Conservation (phyloP, 768 basidiomycete species). For the Suillus lakei region DNA sequence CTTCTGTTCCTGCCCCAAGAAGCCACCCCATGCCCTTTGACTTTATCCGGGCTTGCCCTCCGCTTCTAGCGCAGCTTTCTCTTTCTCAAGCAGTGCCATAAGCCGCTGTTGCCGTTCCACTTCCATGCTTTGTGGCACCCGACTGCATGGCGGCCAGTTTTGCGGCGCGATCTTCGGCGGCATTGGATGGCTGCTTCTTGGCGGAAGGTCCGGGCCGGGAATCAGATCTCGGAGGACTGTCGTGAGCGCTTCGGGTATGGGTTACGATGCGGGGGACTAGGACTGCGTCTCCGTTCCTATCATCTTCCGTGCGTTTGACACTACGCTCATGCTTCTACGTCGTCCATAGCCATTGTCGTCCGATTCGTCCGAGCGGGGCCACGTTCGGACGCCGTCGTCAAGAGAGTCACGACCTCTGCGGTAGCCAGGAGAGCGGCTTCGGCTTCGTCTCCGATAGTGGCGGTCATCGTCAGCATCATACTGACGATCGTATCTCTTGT, state of each 20-base stretch:
- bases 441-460: slow-evolving; percentile 29
- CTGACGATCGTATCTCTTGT: slow-evolving; percentile 27
- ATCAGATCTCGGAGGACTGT: slow-evolving; percentile 39
- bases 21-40: slow-evolving; percentile 80
- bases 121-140: slow-evolving; percentile 69
- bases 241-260: slow-evolving; percentile 54
- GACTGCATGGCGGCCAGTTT: slow-evolving; percentile 90
- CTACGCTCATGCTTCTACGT: slow-evolving; percentile 30
- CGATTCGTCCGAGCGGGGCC: slow-evolving; percentile 59
- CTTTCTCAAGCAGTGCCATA: slow-evolving; percentile 68
- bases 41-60: slow-evolving; percentile 69
- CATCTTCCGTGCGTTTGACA: slow-evolving; percentile 30
- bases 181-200: slow-evolving; percentile 23
- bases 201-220: slow-evolving; percentile 14
- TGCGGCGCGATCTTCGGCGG: slow-evolving; percentile 67
- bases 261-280: slow-evolving; percentile 32
- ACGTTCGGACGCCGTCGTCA: slow-evolving; percentile 38
- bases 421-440: slow-evolving; percentile 35
- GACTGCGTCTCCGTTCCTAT: slow-evolving; percentile 44
- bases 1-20: slow-evolving; percentile 84
- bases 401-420: slow-evolving; percentile 15
- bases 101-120: slow-evolving; percentile 76
- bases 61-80: slow-evolving; percentile 76
- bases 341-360: slow-evolving; percentile 43
- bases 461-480: slow-evolving; percentile 18